A percentile compares a stretch with the other conserved stretches of the same genome.
Evolutionary conservation across 2,329 filamentous ascomycete genomes (phyloP).

Genomic region (Sphaerulina populicola): DNA sequence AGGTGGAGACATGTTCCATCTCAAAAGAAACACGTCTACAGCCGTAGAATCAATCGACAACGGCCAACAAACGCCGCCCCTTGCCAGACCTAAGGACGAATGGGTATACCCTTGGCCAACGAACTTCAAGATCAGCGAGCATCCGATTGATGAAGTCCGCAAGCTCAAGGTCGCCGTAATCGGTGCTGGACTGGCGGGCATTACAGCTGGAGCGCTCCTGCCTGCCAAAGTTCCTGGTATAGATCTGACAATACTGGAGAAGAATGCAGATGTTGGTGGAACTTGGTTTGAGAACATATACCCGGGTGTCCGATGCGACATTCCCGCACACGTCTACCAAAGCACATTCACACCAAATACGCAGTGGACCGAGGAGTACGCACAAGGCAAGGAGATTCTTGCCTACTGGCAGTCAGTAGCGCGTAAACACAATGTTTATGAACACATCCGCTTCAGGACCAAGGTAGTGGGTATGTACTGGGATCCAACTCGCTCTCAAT

Average conservation of each 20-base stretch:
- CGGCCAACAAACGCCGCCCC: not conserved
- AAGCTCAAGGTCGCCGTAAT: constrained; percentile 47
- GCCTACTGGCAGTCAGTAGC: constrained; percentile 59
- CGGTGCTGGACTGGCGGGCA: constrained; percentile 56
- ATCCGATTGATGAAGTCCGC: constrained; percentile 26
- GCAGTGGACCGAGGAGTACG: constrained; percentile 61
- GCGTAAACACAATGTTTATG: constrained; percentile 56
- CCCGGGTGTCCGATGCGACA: constrained; percentile 48
- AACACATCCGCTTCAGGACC: constrained; percentile 48
- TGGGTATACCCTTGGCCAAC: constrained; percentile 23
- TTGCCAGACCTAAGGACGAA: not conserved
- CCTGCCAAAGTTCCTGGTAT: constrained; percentile 61
- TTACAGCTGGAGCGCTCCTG: constrained; percentile 57
- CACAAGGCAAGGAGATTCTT: constrained; percentile 57
- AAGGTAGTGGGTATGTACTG: constrained; percentile 51
- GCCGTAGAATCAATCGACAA: constrained; percentile 9
- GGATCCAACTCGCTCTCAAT: constrained; percentile 46
- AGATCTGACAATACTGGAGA: constrained; percentile 58
- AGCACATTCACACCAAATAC: constrained; percentile 59
- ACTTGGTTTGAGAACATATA: constrained; percentile 38
- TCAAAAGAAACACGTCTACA: constrained; percentile 6
- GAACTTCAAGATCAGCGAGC: constrained; percentile 26
- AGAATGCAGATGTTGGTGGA: constrained; percentile 54
- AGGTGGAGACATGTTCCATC: not conserved
- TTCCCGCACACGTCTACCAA: constrained; percentile 63